Base-by-base conservation (phyloP, 192 early-diverging fungal genomes). In the Anaeromyces robustus region DNA sequence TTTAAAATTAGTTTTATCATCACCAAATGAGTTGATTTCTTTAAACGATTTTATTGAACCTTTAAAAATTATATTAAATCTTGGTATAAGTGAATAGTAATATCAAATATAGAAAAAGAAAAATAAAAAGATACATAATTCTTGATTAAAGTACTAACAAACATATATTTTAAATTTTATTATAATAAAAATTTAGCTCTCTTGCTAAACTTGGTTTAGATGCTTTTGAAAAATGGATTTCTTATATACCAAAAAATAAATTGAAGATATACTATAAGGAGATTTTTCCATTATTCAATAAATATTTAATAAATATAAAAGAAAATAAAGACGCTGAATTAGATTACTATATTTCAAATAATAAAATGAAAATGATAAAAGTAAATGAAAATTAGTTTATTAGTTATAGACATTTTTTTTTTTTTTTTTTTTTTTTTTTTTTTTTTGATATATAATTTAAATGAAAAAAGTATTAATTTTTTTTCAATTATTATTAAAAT, bases 171-270 rank as follows among this genome's bases (percentile, higher is more conserved):
- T n/a, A n/a, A n/a, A n/a, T n/a, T n/a, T n/a, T n/a, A n/a, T n/a
- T n/a, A n/a, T n/a, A n/a, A n/a, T n/a, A n/a, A n/a, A n/a, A n/a
- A n/a, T 91, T 89, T 81, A 86, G 86, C 34, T 89, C 91, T 30
- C 77, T 95, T 16, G 92, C 93, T 0, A 81, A 84, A 6, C 82
- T 89, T 26, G 91, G 91, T 4, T 39, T 95, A 32, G 88, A 92
- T 29, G 86, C 89, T 13, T 83, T 94, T 30, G 92, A 94, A 32
- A 81, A 83, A 11, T 89, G 91, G 85, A 78, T 88, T 41, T 84
- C 85, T 18, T 79, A 80, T 41, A 77, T 84, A 12, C 78, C 43
- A 26, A 79, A 83, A 30, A 52, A 80, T 29, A 82, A 84, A 30
- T 80, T 88, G 29, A 78, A 78, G 30, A 77, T 77, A 28, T 86